Evolutionary conservation across 1,139 yeast genomes (phyloP).

Genomic region (Komagataea norvegica): DNA sequence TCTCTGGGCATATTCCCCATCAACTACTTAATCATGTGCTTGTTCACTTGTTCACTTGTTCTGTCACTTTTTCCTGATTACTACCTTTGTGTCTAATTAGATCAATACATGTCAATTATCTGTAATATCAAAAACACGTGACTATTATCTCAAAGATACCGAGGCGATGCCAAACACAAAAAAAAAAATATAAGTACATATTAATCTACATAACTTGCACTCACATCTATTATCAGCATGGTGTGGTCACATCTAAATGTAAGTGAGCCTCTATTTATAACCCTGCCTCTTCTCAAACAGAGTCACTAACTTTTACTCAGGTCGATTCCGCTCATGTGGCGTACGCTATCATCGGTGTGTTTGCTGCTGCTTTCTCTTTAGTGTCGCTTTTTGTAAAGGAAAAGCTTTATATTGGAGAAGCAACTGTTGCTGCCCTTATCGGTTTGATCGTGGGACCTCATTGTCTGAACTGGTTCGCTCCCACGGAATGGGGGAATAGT

Average conservation of each 20-base stretch:
- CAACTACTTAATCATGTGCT: too few relatives aligned
- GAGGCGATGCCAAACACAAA: background rate
- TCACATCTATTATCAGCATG: background rate
- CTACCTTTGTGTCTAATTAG: too few relatives aligned
- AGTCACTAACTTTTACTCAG: constrained; percentile 16
- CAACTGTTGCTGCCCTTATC: constrained; percentile 86
- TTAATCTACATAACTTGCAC: background rate
- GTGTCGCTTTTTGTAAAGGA: constrained; percentile 92
- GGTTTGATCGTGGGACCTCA: constrained; percentile 95
- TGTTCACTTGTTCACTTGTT: too few relatives aligned
- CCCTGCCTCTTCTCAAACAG: background rate
- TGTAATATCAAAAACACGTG: too few relatives aligned
- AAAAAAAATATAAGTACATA: background rate
- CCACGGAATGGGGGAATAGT: constrained; percentile 85
- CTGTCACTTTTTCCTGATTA: too few relatives aligned
- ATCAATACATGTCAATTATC: too few relatives aligned
- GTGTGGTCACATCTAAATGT: constrained; percentile 10
- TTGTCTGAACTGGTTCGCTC: constrained; percentile 84
- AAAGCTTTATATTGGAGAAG: constrained; percentile 87
- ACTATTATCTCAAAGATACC: too few relatives aligned
- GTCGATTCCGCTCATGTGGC: constrained; percentile 74
- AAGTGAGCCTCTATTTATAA: too few relatives aligned
- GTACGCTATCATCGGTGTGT: constrained; percentile 89
- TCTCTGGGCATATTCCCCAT: too few relatives aligned
- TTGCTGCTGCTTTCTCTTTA: constrained; percentile 79